These are phyloP conservation scores for Carnegiea gigantea DNA, from an alignment of 179 eudicot genomes.

Conservation along the genomic window DNA sequence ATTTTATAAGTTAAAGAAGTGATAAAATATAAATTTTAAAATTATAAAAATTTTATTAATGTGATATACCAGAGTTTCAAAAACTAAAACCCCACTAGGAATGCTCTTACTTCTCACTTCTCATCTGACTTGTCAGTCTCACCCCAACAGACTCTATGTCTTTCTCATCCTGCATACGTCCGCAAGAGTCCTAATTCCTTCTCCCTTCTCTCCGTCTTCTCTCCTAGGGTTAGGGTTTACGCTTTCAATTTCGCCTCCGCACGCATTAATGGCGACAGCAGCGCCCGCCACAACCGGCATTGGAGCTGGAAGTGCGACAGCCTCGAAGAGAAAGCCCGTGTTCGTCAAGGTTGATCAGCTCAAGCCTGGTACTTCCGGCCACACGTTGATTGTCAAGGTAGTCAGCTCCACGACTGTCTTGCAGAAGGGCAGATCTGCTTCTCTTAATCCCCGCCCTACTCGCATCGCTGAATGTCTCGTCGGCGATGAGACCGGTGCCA, in stretches of 20 bases:
- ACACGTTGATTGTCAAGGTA: constrained; percentile 55
- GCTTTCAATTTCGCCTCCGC: background rate
- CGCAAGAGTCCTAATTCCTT: no score
- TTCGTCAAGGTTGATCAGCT: constrained; percentile 48
- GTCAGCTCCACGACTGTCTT: constrained; percentile 42
- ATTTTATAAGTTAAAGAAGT: no score
- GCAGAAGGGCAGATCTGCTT: constrained; percentile 49
- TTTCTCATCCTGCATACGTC: no score
- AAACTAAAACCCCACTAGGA: no score
- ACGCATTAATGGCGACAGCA: constrained; percentile 9
- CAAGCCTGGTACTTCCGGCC: constrained; percentile 53
- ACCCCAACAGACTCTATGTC: no score
- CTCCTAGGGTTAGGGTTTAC: constrained; percentile 25
- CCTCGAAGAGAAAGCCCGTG: constrained; percentile 53
- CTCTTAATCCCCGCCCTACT: constrained; percentile 38
- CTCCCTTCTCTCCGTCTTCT: background rate
- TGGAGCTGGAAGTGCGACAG: background rate
- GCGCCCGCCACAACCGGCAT: background rate
- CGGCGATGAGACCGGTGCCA: constrained; percentile 62
- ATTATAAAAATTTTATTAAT: no score
- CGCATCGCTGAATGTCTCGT: constrained; percentile 69
- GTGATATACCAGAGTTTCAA: no score
- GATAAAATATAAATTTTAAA: no score
- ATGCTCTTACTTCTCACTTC: background rate
- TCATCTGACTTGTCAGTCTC: background rate